These are phyloP conservation scores for Penicillium cosmopolitanum DNA, from an alignment of 495 filamentous ascomycete genomes.

Conservation along the genomic window DNA sequence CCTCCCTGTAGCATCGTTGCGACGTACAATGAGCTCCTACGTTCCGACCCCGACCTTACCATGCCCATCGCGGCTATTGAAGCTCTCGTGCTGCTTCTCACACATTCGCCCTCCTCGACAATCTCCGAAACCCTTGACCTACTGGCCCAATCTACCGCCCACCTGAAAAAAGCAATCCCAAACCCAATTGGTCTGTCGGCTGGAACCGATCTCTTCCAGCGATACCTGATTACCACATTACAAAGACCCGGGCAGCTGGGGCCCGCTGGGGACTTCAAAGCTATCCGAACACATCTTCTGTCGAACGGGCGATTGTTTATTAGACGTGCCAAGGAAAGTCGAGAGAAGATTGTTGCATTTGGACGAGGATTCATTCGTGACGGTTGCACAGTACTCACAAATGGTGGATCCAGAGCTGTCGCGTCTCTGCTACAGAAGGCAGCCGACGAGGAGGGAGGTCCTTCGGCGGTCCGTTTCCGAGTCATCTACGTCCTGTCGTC, in stretches of 20 bases:
- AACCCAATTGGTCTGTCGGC: slow-evolving; percentile 91
- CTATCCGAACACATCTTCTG: slow-evolving; percentile 79
- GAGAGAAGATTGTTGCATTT: slow-evolving; percentile 78
- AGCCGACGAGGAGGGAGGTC: slow-evolving; percentile 62
- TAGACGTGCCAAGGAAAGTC: slow-evolving; percentile 78
- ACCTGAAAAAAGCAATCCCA: slow-evolving; percentile 72
- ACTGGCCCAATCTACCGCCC: slow-evolving; percentile 71
- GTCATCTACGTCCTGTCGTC: slow-evolving; percentile 77
- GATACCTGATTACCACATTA: slow-evolving; percentile 79
- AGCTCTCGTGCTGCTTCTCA: slow-evolving; percentile 81
- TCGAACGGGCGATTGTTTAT: slow-evolving; percentile 85
- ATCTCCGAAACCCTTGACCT: slow-evolving; percentile 91
- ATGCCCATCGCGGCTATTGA: slow-evolving; percentile 98
- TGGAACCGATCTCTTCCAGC: slow-evolving; percentile 93
- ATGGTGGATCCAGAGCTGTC: slow-evolving; percentile 84
- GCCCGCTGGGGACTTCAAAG: slow-evolving; percentile 72
- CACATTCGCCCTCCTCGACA: slow-evolving; percentile 74
- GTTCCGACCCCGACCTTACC: slow-evolving; percentile 77
- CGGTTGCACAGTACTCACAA: slow-evolving; percentile 79
- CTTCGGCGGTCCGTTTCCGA: slow-evolving; percentile 67
- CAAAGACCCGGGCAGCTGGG: slow-evolving; percentile 57
- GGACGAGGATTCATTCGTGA: slow-evolving; percentile 78
- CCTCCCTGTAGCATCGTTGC: slow-evolving; percentile 53
- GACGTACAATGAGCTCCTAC: slow-evolving; percentile 62
- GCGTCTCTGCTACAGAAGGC: slow-evolving; percentile 74